Evolutionary conservation across 1,284 basidiomycete genomes (phyloP), one percentile per base, ranked within the genome.

Genomic region (Marasmius fiardii): DNA sequence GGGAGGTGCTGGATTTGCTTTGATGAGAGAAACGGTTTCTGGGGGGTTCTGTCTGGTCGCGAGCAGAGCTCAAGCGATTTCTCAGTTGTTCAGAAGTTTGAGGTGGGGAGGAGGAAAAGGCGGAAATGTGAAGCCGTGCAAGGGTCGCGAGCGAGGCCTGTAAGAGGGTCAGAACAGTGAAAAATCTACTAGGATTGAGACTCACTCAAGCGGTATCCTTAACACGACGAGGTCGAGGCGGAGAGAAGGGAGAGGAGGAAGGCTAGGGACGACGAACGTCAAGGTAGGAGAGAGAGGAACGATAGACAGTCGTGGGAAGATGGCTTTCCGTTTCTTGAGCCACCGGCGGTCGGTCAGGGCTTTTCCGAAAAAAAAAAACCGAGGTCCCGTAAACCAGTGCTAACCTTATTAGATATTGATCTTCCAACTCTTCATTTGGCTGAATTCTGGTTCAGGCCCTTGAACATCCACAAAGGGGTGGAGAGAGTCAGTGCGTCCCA

Each of bases 71-170:
- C 88, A 81, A 85, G 85, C 85, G 85, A 64, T 74, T 72, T 68
- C 67, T 64, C 68, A 41, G 39, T 41, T 41, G 11, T 41, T 41
- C 39, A 41, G 39, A 41, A 20, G 39, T 4, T 4, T 4, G 39
- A n/a, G 16, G 39, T 41, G 14, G 39, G 64, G 20, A n/a, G n/a
- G n/a, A n/a, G 39, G 16, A 41, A n/a, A 14, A 63, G 58, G 65
- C 75, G 80, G 79, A 68, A 64, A 67, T 72, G 71, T 80, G 87
- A 82, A 79, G 86, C 88, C 88, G 88, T 18, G 81, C 85, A 88
- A 92, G 92, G 92, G 92, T 93, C 92, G 92, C 92, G 92, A 94
- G 90, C 84, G 81, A 88, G 92, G 71, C 37, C 12, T 34, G 39
- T n/a, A 16, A 14, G 20, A 41, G 39, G 20, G 39, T 41, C 39